Percentiles rank a stretch among this genome's conserved stretches.
These are phyloP conservation scores for Penicillium sp. DNA, from an alignment of 2,329 filamentous ascomycete genomes.

Conservation along the genomic window DNA sequence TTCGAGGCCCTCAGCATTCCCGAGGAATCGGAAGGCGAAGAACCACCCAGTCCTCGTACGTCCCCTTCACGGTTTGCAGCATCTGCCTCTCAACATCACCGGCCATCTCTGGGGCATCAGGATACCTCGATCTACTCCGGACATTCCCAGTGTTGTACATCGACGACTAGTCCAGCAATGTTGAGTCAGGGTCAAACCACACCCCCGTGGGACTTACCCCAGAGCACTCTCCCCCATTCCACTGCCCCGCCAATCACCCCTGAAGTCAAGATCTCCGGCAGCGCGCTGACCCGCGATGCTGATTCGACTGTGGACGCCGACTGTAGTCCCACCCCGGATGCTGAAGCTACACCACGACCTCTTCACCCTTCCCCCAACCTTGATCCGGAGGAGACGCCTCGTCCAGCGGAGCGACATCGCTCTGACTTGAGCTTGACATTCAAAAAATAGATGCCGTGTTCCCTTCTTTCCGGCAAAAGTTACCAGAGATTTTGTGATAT, in stretches of 20 bases:
- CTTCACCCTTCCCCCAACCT: slow-evolving; percentile 29
- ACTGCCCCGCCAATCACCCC: slow-evolving; percentile 24
- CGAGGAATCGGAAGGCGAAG: slow-evolving; percentile 36
- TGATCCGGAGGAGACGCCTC: slow-evolving; percentile 29
- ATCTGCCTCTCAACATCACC: slow-evolving; percentile 1
- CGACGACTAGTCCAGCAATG: slow-evolving; percentile 10
- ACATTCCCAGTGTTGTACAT: not conserved
- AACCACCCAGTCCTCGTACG: slow-evolving; percentile 26
- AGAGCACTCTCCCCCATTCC: slow-evolving; percentile 8
- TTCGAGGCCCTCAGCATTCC: slow-evolving; percentile 36
- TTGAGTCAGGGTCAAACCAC: slow-evolving; percentile 30
- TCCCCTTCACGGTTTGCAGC: slow-evolving; percentile 12
- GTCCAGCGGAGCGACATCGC: slow-evolving; percentile 25
- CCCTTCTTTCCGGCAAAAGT: not conserved
- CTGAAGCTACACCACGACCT: slow-evolving; percentile 36
- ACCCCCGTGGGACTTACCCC: slow-evolving; percentile 27
- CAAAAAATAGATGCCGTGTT: slow-evolving; percentile 8
- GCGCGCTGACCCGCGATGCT: slow-evolving; percentile 5
- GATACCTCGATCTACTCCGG: slow-evolving; percentile 24
- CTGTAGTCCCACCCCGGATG: slow-evolving; percentile 25
- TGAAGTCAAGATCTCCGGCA: slow-evolving; percentile 14
- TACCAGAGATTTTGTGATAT: not conserved
- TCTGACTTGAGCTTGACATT: slow-evolving; percentile 9
- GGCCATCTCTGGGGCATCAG: slow-evolving; percentile 19
- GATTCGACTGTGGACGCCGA: slow-evolving; percentile 20